phyloP scores from a whole-genome alignment of 2,329 filamentous ascomycete species.

The Pezizomycotina sp. region DNA sequence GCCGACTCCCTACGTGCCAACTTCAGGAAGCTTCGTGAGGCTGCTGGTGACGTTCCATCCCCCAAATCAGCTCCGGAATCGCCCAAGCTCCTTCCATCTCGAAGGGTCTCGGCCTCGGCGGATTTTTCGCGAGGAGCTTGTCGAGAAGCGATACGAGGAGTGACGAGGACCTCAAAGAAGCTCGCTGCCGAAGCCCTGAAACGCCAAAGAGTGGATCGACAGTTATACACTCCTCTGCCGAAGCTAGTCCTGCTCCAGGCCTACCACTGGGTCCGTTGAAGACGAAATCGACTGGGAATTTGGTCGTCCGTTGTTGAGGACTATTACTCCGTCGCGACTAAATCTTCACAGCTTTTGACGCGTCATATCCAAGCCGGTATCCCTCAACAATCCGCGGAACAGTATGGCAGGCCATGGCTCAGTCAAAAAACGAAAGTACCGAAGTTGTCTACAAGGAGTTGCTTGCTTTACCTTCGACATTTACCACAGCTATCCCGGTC shows the following conservation, averaged over 20 bases:
- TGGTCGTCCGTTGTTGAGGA: conserved; percentile 96
- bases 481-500: conserved; percentile 20
- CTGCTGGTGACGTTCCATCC: neutral
- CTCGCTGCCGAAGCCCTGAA: no score
- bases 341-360: conserved; percentile 75
- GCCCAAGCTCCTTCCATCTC: no score
- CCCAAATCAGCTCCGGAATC: neutral
- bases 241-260: no score
- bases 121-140: no score
- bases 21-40: conserved; percentile 24
- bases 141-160: no score
- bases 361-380: conserved; percentile 84
- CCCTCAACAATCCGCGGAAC: conserved; percentile 88
- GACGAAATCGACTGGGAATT: conserved; percentile 81
- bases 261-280: conserved; percentile 19
- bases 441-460: conserved; percentile 77
- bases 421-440: conserved; percentile 83
- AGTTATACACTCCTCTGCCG: no score
- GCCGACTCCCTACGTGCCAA: conserved; percentile 24
- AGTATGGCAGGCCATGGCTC: conserved; percentile 92
- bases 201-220: no score
- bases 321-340: conserved; percentile 71
- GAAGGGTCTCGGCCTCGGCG: no score
- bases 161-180: no score
- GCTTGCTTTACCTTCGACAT: conserved; percentile 35